A percentile compares a stretch with the other conserved stretches of the same genome.
These are phyloP conservation scores for Phylloboletellus chloephorus DNA, from an alignment of 1,284 basidiomycete species.

Conservation along the genomic window DNA sequence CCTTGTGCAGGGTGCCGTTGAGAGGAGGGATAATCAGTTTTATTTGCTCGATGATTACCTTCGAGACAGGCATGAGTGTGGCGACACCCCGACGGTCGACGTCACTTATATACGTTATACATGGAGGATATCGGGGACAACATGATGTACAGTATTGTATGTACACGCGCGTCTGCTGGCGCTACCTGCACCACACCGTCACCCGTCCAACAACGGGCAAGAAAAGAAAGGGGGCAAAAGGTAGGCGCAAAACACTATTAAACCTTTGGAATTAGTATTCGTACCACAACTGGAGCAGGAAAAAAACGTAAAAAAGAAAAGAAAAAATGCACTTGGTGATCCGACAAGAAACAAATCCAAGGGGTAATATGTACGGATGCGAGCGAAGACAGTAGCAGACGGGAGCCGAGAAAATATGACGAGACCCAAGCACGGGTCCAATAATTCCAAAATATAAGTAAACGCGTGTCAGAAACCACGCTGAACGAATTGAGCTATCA, in stretches of 20 bases:
- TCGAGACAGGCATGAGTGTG: constrained; percentile 51
- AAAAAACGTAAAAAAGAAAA: constrained; percentile 1
- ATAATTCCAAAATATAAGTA: constrained; percentile 35
- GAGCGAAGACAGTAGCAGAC: constrained; percentile 3
- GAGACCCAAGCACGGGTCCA: constrained; percentile 20
- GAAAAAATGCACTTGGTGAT: constrained; percentile 9
- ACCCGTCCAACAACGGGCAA: constrained; percentile 4
- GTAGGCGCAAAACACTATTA: constrained; percentile 18
- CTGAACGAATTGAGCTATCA: background rate
- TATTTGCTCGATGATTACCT: constrained; percentile 59
- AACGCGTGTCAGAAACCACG: background rate
- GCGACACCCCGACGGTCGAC: background rate
- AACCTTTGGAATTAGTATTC: constrained; percentile 17
- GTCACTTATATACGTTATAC: background rate
- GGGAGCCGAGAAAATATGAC: background rate
- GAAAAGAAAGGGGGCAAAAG: background rate
- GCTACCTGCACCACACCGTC: constrained; percentile 10
- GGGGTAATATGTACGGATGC: constrained; percentile 28
- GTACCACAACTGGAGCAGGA: no score
- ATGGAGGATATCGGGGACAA: constrained; percentile 12
- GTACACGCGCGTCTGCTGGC: constrained; percentile 17
- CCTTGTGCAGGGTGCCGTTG: constrained; percentile 85
- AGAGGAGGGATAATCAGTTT: constrained; percentile 81
- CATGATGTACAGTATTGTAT: constrained; percentile 26
- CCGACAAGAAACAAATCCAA: constrained; percentile 14